Evolutionary conservation across 331 rosid species (phyloP).

Genomic region (Dryas integrifolia): DNA sequence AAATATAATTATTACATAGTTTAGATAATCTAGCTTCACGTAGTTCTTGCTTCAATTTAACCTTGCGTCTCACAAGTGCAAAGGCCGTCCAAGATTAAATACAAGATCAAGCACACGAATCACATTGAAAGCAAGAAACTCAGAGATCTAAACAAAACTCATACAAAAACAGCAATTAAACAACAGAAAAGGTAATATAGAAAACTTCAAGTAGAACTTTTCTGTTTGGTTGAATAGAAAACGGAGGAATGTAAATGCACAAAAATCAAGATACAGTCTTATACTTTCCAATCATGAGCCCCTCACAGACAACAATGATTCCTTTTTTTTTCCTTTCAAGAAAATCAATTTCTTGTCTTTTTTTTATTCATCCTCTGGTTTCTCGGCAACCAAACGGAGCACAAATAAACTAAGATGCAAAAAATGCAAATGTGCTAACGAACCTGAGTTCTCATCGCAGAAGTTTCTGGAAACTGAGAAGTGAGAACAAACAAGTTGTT

Average conservation of each 20-base stretch:
- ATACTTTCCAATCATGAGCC: neutral
- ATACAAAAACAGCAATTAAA: neutral
- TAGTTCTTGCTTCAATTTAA: neutral
- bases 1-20: neutral
- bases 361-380: neutral
- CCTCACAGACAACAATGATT: neutral
- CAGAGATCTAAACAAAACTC: conserved; percentile 26
- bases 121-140: neutral
- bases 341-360: neutral
- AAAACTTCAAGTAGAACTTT: neutral
- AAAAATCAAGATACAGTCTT: conserved; percentile 15
- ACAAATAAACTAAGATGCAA: neutral
- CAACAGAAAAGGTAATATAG: neutral
- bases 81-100: neutral
- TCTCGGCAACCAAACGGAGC: conserved; percentile 21
- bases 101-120: neutral
- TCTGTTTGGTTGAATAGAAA: conserved; percentile 28
- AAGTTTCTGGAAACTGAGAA: conserved; percentile 15
- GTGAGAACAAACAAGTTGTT: neutral
- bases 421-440: neutral
- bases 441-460: neutral
- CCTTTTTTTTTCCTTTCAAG: neutral
- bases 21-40: neutral
- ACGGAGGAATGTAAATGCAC: conserved; percentile 4
- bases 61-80: neutral